These are phyloP conservation scores for Plasmodium fragile DNA, from an alignment of 169 alveolate species.

Conservation along the genomic window DNA sequence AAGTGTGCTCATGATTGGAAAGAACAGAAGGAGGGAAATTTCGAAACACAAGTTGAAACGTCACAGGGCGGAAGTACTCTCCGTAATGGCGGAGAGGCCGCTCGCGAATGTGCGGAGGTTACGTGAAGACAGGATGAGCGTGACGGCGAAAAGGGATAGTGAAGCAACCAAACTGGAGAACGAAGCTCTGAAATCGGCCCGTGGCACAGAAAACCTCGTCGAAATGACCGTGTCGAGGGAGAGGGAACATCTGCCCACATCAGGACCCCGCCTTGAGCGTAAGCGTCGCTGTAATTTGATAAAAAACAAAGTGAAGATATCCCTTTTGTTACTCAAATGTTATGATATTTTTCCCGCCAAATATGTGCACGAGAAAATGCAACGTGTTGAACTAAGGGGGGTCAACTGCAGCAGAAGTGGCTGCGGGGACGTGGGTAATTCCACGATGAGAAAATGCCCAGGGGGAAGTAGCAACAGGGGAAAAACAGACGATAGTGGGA, in stretches of 20 bases:
- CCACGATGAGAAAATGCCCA: slow-evolving; percentile 8
- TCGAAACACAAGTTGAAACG: not conserved
- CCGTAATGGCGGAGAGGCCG: not conserved
- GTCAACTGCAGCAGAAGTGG: not conserved
- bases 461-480: not conserved
- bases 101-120: not conserved
- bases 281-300: slow-evolving; percentile 2
- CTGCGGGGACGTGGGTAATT: not conserved
- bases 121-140: not conserved
- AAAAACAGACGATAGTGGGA: not conserved
- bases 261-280: not conserved
- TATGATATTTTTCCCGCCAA: not conserved
- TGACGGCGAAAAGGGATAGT: not conserved
- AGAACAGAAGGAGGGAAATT: not conserved
- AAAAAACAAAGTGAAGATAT: slow-evolving; percentile 9
- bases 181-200: not conserved
- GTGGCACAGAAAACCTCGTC: not conserved
- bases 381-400: not conserved
- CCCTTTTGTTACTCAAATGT: not conserved
- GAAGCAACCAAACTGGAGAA: not conserved
- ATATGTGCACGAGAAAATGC: slow-evolving; percentile 7
- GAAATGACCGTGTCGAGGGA: not conserved
- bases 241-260: not conserved
- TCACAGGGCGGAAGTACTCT: not conserved
- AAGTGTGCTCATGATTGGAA: not conserved